Evolutionary conservation across 1,139 yeast genomes (phyloP).

Genomic region (Saccharomyces uvarum): DNA sequence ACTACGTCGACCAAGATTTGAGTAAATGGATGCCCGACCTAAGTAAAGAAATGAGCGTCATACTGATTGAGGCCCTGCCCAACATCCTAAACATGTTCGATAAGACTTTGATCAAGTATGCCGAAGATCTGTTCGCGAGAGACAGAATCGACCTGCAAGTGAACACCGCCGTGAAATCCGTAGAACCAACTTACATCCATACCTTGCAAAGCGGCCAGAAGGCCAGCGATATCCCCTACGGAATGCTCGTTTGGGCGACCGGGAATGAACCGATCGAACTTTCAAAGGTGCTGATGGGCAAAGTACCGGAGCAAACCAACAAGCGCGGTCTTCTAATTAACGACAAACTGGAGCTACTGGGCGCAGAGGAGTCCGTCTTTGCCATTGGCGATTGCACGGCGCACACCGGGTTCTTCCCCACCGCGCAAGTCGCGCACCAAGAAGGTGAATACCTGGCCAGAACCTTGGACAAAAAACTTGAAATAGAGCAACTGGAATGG

Average conservation of each 20-base stretch:
- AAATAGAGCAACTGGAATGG: conserved; percentile 55
- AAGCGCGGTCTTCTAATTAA: conserved; percentile 84
- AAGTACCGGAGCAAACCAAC: conserved; percentile 62
- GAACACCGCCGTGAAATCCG: conserved; percentile 83
- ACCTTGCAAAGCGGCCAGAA: conserved; percentile 52
- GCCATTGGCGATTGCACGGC: conserved; percentile 93
- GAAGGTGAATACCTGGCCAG: conserved; percentile 79
- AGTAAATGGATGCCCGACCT: conserved; percentile 83
- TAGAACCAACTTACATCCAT: conserved; percentile 55
- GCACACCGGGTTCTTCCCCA: conserved; percentile 82
- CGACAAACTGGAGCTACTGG: conserved; percentile 75
- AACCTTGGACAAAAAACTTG: conserved; percentile 61
- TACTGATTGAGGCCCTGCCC: conserved; percentile 86
- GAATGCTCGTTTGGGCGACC: conserved; percentile 93
- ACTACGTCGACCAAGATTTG: conserved; percentile 86
- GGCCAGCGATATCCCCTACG: conserved; percentile 66
- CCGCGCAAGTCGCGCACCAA: conserved; percentile 96
- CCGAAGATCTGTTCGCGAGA: conserved; percentile 70
- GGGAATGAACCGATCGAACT: conserved; percentile 88
- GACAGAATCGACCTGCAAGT: conserved; percentile 72
- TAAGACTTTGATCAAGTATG: conserved; percentile 74
- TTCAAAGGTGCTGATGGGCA: conserved; percentile 56
- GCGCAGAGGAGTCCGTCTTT: conserved; percentile 69
- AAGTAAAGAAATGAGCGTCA: conserved; percentile 70
- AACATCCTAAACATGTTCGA: conserved; percentile 84